Base-by-base conservation (phyloP, 495 filamentous ascomycete genomes). In the Letharia lupina region DNA sequence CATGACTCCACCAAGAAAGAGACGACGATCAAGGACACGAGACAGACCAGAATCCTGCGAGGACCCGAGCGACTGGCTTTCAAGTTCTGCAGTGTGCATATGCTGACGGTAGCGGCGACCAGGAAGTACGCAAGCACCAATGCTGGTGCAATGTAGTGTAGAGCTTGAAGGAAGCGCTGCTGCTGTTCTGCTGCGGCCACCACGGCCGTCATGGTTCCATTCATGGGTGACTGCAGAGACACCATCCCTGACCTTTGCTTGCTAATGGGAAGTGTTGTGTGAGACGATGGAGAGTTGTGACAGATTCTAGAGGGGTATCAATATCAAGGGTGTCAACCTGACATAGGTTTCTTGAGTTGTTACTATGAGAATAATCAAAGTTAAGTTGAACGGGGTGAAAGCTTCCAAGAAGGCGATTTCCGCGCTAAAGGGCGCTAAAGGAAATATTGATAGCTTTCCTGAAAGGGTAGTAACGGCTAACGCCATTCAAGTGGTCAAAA, bases 131-230 rank as follows among this genome's bases (percentile, higher is more conserved):
- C 35, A 59, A 87, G 84, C 61, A 86, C 71, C 44, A 77, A 65
- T 37, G 78, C 73, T 10, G 86, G 86, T 70, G 82, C 85, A 50
- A 73, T 73, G 70, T 87, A 87, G 70, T 82, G 80, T 35, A 85
- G 73, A 50, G 40, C 18, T 31, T 70, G 31, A 31, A 67, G 56
- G 52, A 61, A 37, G 10, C 10, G 56, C 16, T 67, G 15, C 15
- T 54, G 65, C 57, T 58, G 52, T 15, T 45, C 15, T 12, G n/a
- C 33, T n/a, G 44, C 9, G n/a, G 23, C n/a, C 47, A 61, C 35
- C 13, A 41, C 9, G 23, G 23, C 23, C 23, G 23, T 28, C 23
- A 28, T 3, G 8, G 1, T 50, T 42, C 45, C 42, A 31, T 39
- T 1, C 23, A 60, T 50, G 2, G 42, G 63, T 39, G 56, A 65